Evolutionary conservation across 306 rosid species (phyloP).

Genomic region (Cyamopsis tetragonoloba): DNA sequence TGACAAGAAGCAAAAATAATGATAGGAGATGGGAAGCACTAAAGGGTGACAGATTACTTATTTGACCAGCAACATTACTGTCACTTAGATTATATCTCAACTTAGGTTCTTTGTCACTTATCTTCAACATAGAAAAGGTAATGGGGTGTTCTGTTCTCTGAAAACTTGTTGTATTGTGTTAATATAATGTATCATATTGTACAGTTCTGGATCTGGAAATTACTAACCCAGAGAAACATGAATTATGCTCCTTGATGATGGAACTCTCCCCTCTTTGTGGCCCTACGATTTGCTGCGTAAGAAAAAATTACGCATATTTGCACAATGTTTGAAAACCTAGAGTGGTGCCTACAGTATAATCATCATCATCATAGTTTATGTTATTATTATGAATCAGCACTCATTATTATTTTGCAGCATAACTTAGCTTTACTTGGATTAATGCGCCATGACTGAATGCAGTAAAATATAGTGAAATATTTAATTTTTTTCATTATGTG

Average conservation of each 20-base stretch:
- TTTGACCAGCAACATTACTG: constrained; percentile 7
- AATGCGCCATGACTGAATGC: too few species aligned
- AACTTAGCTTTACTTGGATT: too few species aligned
- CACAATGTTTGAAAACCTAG: background rate
- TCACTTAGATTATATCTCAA: constrained; percentile 24
- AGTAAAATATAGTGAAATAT: too few species aligned
- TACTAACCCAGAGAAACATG: constrained; percentile 27
- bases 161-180: constrained; percentile 29
- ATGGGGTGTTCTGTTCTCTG: constrained; percentile 15
- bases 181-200: constrained; percentile 31
- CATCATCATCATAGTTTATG: too few species aligned
- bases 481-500: too few species aligned
- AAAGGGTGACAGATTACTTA: background rate
- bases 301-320: background rate
- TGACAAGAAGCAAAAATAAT: constrained; percentile 40
- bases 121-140: constrained; percentile 26
- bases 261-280: background rate
- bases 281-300: background rate
- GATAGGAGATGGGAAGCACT: constrained; percentile 3
- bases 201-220: constrained; percentile 31
- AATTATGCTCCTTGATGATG: background rate
- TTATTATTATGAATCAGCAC: too few species aligned
- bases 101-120: background rate
- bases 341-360: too few species aligned
- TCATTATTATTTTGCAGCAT: background rate